Conservation (phyloP, 2,329 filamentous ascomycete genomes). For the Alternaria hordeiaustralica region DNA sequence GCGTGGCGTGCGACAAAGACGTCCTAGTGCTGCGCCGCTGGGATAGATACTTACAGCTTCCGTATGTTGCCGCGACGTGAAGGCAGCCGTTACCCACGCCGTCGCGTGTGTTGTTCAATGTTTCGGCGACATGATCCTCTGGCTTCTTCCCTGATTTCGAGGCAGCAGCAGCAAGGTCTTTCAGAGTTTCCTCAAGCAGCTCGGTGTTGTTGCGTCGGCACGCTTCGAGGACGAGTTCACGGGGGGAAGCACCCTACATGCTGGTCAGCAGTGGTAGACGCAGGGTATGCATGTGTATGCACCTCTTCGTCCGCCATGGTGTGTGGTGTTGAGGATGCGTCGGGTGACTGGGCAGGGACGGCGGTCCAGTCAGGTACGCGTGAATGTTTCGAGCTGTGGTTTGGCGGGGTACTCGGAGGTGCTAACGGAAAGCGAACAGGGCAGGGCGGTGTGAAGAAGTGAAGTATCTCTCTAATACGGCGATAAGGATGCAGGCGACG, state of each 20-base stretch:
- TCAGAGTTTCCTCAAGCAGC: slow-evolving; percentile 77
- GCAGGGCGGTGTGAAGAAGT: slow-evolving; percentile 9
- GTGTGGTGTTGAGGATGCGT: slow-evolving; percentile 1
- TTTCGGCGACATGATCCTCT: slow-evolving; percentile 69
- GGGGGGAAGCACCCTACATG: slow-evolving; percentile 77
- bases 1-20: not conserved
- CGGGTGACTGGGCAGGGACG: slow-evolving; percentile 1
- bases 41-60: slow-evolving; percentile 73
- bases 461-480: slow-evolving; percentile 1
- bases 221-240: slow-evolving; percentile 89
- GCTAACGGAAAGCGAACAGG: slow-evolving; percentile 14
- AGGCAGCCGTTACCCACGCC: slow-evolving; percentile 87
- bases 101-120: slow-evolving; percentile 86
- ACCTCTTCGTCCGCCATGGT: slow-evolving; percentile 48
- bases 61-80: slow-evolving; percentile 84
- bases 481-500: not conserved
- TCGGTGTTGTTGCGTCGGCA: slow-evolving; percentile 92
- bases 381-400: slow-evolving; percentile 12
- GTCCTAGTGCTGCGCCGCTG: not conserved
- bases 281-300: slow-evolving; percentile 3
- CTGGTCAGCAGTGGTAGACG: slow-evolving; percentile 14
- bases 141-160: slow-evolving; percentile 59
- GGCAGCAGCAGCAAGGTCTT: slow-evolving; percentile 54
- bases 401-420: slow-evolving; percentile 18
- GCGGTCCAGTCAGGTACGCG: slow-evolving; percentile 3